Base-by-base conservation (phyloP, 305 asterid species). In the Coffea humblotiana region DNA sequence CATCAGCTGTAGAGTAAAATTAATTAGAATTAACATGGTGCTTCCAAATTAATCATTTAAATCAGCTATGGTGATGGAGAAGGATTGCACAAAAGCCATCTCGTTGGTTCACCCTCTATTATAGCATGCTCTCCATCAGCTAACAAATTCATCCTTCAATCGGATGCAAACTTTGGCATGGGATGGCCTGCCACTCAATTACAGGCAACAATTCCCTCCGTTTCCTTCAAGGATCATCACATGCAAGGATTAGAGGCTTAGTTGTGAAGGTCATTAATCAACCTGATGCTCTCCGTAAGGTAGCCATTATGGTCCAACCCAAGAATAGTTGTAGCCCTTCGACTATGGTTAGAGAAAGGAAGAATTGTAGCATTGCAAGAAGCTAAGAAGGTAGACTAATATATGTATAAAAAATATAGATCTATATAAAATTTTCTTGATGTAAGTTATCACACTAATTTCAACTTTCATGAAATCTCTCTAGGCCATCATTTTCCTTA, bases 251-350 rank as follows among this genome's bases (percentile, higher is more conserved):
- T 40, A 40, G 43, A 40, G 43, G 43, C 6, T 40, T 40, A 5
- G 43, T 40, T 40, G 4, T 40, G 43, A 40, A 40, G 43, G 43
- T 5, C 43, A 68, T 85, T 47, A 90, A 84, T 81, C 88, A 84
- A 27, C 92, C 92, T 12, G 84, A 83, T 61, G 85, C 92, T 45
- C 90, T 90, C 48, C 86, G 86, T 14, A 77, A 72, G 75, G 85
- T 88, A 25, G 77, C 88, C 40, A 76, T 83, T 66, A 82, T 83
- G 83, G 81, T 90, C 84, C 93, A 90, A 60, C 92, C 92, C 93
- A 13, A 85, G 89, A 6, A 21, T 90, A 8, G n/a, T 19, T 27
- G 58, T 82, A 66, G 82, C 88, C 76, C 88, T 90, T 71, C 68
- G 79, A 52, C 79, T 76, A 4, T 90, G 94, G 94, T 80, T 85